Conservation (phyloP, 78 protist genomes). For the Isochrysis galbana region DNA sequence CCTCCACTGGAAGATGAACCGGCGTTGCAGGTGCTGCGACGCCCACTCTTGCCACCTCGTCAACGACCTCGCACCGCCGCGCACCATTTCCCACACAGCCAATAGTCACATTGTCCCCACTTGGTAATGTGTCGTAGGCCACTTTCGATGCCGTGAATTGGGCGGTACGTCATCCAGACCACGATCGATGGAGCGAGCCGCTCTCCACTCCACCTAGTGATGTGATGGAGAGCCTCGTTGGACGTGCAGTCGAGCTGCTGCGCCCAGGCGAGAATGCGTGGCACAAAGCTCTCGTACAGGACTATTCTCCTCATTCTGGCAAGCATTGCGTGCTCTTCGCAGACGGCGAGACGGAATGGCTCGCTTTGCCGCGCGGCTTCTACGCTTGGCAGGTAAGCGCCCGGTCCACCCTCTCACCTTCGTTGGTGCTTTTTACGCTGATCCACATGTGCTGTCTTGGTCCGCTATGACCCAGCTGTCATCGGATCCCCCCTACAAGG, state of each 20-base stretch:
- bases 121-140: no score
- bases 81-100: no score
- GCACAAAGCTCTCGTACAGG: background rate
- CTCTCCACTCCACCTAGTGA: background rate
- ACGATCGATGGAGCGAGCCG: background rate
- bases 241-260: background rate
- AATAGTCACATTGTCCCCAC: no score
- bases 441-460: no score
- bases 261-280: background rate
- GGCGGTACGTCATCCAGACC: background rate
- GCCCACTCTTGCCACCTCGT: no score
- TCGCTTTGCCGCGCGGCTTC: background rate
- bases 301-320: background rate
- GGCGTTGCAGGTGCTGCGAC: no score
- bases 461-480: no score
- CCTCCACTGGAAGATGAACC: background rate
- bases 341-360: background rate
- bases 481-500: no score
- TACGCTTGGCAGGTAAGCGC: constrained; percentile 8
- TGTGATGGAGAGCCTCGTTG: background rate
- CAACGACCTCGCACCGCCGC: no score
- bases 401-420: no score
- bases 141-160: background rate
- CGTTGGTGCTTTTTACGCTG: no score
- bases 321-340: background rate